Conservation (phyloP, 352 stramenopile species). For the Globisporangium radiosum region DNA sequence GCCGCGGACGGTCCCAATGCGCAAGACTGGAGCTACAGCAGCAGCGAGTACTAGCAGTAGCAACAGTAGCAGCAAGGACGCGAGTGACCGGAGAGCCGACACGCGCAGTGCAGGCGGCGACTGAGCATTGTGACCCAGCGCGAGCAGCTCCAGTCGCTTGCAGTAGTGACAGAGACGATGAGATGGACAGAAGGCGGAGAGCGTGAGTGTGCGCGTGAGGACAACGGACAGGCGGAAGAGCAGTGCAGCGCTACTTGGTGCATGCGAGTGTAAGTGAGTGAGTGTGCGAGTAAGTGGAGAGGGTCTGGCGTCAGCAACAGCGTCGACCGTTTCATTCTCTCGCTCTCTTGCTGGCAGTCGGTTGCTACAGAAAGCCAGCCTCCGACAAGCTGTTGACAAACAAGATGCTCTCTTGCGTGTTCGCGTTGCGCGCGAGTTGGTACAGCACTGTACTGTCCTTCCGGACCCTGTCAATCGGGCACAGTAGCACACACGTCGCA, state of each 20-base stretch:
- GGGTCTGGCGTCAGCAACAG: not conserved
- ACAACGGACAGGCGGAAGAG: not conserved
- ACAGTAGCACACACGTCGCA: slow-evolving; percentile 1
- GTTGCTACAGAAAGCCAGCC: slow-evolving; percentile 65
- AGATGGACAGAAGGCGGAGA: not conserved
- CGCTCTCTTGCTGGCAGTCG: slow-evolving; percentile 9
- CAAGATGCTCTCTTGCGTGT: slow-evolving; percentile 84
- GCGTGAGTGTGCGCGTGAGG: not conserved
- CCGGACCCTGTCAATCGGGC: slow-evolving; percentile 37
- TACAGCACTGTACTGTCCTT: slow-evolving; percentile 83
- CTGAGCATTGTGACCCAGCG: not conserved
- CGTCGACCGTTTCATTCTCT: not conserved
- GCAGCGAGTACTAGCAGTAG: slow-evolving; percentile 6
- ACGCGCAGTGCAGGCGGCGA: not conserved
- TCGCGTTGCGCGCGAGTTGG: slow-evolving; percentile 78
- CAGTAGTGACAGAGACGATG: not conserved
- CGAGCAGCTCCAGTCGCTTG: not conserved
- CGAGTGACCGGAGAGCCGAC: not conserved
- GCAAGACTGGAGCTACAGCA: not conserved
- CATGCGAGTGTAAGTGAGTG: too few species aligned
- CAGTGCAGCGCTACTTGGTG: too few species aligned
- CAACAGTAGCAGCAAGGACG: not conserved
- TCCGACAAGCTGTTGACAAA: slow-evolving; percentile 88
- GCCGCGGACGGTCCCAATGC: slow-evolving; percentile 11
- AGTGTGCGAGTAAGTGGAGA: too few species aligned